Base-by-base conservation (phyloP, 169 alveolate genomes). In the Cyclospora cayetanensis region DNA sequence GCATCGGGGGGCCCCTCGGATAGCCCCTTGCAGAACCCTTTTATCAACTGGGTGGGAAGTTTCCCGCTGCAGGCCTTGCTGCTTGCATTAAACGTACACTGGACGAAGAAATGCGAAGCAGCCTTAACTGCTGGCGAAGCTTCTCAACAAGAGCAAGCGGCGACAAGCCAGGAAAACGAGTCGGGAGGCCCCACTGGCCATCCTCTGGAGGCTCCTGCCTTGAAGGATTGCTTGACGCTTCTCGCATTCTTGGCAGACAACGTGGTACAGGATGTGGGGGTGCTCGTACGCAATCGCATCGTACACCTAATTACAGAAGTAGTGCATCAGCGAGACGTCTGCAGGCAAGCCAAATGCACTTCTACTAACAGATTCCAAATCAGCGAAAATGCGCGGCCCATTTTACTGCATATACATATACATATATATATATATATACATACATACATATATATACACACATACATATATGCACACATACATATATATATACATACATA, bases 311-410 rank as follows among this genome's bases (percentile, higher is more conserved):
- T 98, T 70, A 98, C 99, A 0, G 99, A 98, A 87, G 95, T 98
- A 41, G 99, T 99, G 4, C 99, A 98, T 93, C 98, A 98, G 91
- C 97, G 99, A 93, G 99, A 99, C 93, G 99, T 97, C 20, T 96
- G 98, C 52, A 95, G 98, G 94, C 83, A 35, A 9, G 79, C 25
- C 1, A 27, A 20, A 12, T 5, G 29, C 50, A 1, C 4, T 37
- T 5, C 27, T 22, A 50, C 60, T 9, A 50, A 9, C 18, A 18
- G 25, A 11, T 9, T 18, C 9, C 60, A 50, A 18, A 50, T 50
- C 25, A 11, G 60, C 60, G 25, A 18, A 11, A 11, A 63, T 22
- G 15, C 27, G 15, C 76, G 35, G 15, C 76, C 11, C 76, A 29
- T 12, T 25, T 63, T 9, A 7, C 11, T 63, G 34, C 27, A 22